Percentiles rank a stretch among this genome's conserved stretches.
These are phyloP conservation scores for Stramenopiles sp. DNA, from an alignment of 352 stramenopile species.

Conservation along the genomic window DNA sequence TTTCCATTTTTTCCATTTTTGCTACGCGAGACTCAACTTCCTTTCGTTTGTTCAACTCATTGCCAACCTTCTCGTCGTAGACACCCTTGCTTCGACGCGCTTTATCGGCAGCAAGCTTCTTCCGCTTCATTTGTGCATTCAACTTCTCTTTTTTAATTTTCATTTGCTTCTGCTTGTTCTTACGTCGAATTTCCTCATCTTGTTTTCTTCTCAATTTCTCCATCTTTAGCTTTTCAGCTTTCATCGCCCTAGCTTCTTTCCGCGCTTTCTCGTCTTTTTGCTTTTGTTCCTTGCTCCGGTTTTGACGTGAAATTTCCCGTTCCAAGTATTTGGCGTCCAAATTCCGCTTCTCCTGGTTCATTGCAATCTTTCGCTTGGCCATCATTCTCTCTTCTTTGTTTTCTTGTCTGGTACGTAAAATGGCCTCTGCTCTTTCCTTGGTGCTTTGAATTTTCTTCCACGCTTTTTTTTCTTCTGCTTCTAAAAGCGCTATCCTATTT, in stretches of 20 bases:
- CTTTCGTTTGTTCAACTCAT: background rate
- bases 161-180: slow-evolving; percentile 28
- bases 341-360: slow-evolving; percentile 35
- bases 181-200: slow-evolving; percentile 34
- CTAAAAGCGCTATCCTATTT: slow-evolving; percentile 49
- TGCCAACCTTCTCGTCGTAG: background rate
- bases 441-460: slow-evolving; percentile 56
- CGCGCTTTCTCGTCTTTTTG: slow-evolving; percentile 16
- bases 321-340: slow-evolving; percentile 29
- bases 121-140: background rate
- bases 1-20: slow-evolving; percentile 43
- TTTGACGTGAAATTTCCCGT: slow-evolving; percentile 12
- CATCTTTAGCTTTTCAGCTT: slow-evolving; percentile 13
- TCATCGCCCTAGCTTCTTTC: slow-evolving; percentile 13
- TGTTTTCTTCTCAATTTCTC: slow-evolving; percentile 21
- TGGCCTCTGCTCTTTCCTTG: slow-evolving; percentile 42
- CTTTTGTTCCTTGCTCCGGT: slow-evolving; percentile 33
- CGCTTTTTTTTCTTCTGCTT: slow-evolving; percentile 37
- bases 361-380: slow-evolving; percentile 36
- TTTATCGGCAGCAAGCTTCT: background rate
- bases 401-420: slow-evolving; percentile 37
- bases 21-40: slow-evolving; percentile 25
- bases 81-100: background rate
- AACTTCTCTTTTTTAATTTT: background rate
- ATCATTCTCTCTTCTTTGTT: slow-evolving; percentile 36